Evolutionary conservation across 768 basidiomycete genomes (phyloP), one percentile per base, ranked within the genome.

Genomic region (Albatrellus ellisii): DNA sequence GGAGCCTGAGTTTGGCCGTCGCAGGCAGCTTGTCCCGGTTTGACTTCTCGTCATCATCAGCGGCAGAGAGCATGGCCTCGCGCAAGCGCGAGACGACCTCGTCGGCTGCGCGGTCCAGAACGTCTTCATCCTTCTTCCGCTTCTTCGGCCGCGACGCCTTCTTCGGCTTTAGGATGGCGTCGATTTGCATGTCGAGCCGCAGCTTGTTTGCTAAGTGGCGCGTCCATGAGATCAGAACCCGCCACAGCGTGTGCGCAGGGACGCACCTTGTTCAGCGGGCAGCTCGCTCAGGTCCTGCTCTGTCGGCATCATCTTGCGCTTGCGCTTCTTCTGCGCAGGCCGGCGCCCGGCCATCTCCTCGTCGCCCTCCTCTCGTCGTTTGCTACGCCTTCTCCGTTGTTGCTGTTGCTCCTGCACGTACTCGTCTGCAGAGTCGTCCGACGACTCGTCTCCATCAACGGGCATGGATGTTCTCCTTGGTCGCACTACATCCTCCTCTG

Each of bases 41-140:
- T 5, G 86, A 71, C 39, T 77, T 72, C 27, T 79, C 71, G 55
- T 99, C 94, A 44, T 81, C 78, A 6, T 84, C 79, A 2, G 85
- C 90, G 3, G 92, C 94, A 9, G 65, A 64, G 35, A 84, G 69
- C 94, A 99, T 98, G 26, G 75, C 63, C 50, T 89, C 84, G 22
- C 87, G 73, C n/a, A 97, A 66, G n/a, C 80, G 68, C 0, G 82
- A 81, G 27, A 97, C 88, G 53, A 94, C 82, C 45, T 87, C 87
- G 53, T 98, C 92, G 27, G 89, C 87, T 50, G 82, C 81, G 17
- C 72, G 73, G 54, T 97, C 94, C 26, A 95, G 62, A 9, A 77
- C 77, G 52, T 88, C 87, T 1, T 85, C 86, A 40, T 76, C 86
- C 56, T 81, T 80, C 64, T 87, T 89, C 50, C 77, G 71, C 50